These are phyloP conservation scores for Misopates orontium DNA, from an alignment of 257 asterid genomes.

Conservation along the genomic window DNA sequence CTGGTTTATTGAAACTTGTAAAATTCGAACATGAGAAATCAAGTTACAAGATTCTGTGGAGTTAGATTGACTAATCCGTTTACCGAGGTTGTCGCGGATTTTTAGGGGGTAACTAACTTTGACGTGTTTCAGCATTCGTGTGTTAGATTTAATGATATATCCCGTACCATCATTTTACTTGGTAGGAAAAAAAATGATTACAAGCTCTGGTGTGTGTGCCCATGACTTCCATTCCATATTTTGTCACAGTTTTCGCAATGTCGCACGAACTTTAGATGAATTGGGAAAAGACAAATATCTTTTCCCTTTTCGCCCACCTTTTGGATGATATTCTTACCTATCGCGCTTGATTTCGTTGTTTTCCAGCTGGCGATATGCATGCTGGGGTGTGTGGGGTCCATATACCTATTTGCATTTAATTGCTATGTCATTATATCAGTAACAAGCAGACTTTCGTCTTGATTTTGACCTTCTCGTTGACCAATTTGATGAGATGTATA, in stretches of 20 bases:
- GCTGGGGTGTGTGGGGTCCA: not conserved
- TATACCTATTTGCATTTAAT: not conserved
- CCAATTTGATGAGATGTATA: not conserved
- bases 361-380: not conserved
- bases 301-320: no score
- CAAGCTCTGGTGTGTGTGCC: not conserved
- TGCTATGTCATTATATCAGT: not conserved
- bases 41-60: no score
- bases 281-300: no score
- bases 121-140: not conserved
- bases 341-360: not conserved
- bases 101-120: not conserved
- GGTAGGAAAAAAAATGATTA: not conserved
- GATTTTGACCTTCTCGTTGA: conserved; percentile 4
- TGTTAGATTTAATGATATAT: not conserved
- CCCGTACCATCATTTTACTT: not conserved
- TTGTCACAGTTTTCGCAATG: not conserved
- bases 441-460: not conserved
- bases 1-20: not conserved
- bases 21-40: conserved; percentile 8
- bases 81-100: not conserved
- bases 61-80: no score
- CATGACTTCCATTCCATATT: not conserved
- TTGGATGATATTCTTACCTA: not conserved
- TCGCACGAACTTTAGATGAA: not conserved